Base-by-base conservation (phyloP, 495 filamentous ascomycete genomes). In the Aspergillus cavernicola region DNA sequence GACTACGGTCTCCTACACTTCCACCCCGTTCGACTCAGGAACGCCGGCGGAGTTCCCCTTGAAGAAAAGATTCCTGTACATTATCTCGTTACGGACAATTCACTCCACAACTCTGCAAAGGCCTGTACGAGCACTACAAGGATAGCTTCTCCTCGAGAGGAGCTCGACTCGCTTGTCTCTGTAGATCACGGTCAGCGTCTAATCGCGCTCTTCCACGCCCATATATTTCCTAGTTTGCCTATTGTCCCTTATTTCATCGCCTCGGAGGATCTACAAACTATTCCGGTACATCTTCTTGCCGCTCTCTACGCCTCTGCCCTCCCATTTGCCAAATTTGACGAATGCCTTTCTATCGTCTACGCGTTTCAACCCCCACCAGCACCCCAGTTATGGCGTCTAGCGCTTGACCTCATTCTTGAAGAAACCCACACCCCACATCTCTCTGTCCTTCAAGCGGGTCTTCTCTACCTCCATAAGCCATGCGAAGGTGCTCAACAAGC, bases 341-440 rank as follows among this genome's bases (percentile, higher is more conserved):
- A 69, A 18, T 62, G 58, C 10, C 55, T 71, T 1, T 68, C 66
- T 43, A 56, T 71, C 0, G 32, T 67, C 12, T 60, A 58, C 20
- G 65, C 62, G 0, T 74, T 71, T 39, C 60, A 66, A 26, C 35
- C 50, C 16, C 60, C 65, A 1, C 63, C 68, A 1, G 49, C 65
- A 2, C 40, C 65, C 20, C 57, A 53, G 1, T 46, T 72, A 1
- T 71, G 67, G 66, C 66, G 69, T 5, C 61, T 69, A 29, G 61
- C 63, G 1, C 66, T 69, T 44, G 65, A 70, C 44, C 42, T 66
- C 15, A 35, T 73, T 22, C 52, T 56, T 9, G 59, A 71, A 38
- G 69, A 73, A 36, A 69, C 68, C 20, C 68, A 71, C 54, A 65
- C 56, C 1, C 69, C 68, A 2, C 66, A 63, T 9, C 58, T 73